phyloP scores from a whole-genome alignment of 2,329 filamentous ascomycete genomes.

The Rhytidhysteron rufulum region DNA sequence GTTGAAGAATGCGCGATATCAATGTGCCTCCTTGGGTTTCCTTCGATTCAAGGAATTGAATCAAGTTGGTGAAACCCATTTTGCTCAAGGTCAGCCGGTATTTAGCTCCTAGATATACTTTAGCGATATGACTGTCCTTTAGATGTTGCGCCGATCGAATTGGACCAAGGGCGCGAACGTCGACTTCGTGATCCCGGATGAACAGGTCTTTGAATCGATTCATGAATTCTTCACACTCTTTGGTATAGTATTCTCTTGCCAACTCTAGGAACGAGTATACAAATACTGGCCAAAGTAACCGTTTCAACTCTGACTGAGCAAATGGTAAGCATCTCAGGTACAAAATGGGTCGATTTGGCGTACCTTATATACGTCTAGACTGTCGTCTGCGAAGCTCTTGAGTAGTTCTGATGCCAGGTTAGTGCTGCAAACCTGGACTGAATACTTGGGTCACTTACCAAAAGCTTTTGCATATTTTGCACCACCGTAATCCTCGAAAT shows the following conservation, averaged over 20 bases:
- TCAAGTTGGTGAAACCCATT: constrained; percentile 74
- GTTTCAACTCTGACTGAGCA: constrained; percentile 72
- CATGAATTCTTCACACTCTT: constrained; percentile 72
- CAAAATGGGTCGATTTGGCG: constrained; percentile 12
- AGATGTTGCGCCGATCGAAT: constrained; percentile 76
- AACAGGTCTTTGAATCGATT: constrained; percentile 66
- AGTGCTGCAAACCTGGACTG: too few relatives aligned
- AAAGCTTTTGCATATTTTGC: constrained; percentile 76
- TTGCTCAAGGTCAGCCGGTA: constrained; percentile 88
- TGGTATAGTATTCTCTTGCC: constrained; percentile 65
- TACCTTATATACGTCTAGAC: constrained; percentile 90
- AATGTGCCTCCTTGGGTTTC: constrained; percentile 74
- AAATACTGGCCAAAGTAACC: constrained; percentile 88
- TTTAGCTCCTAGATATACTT: constrained; percentile 78
- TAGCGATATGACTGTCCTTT: constrained; percentile 70
- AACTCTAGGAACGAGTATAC: constrained; percentile 89
- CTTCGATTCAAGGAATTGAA: constrained; percentile 87
- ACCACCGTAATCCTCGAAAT: constrained; percentile 65
- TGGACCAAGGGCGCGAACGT: constrained; percentile 69
- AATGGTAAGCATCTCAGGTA: constrained; percentile 6
- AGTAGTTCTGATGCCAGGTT: constrained; percentile 51
- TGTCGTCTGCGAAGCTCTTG: constrained; percentile 82
- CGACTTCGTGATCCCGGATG: constrained; percentile 72
- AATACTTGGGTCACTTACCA: constrained; percentile 41
- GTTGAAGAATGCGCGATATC: constrained; percentile 68